Evolutionary conservation across 2,329 filamentous ascomycete genomes (phyloP).

Genomic region (Botryotinia globosa): DNA sequence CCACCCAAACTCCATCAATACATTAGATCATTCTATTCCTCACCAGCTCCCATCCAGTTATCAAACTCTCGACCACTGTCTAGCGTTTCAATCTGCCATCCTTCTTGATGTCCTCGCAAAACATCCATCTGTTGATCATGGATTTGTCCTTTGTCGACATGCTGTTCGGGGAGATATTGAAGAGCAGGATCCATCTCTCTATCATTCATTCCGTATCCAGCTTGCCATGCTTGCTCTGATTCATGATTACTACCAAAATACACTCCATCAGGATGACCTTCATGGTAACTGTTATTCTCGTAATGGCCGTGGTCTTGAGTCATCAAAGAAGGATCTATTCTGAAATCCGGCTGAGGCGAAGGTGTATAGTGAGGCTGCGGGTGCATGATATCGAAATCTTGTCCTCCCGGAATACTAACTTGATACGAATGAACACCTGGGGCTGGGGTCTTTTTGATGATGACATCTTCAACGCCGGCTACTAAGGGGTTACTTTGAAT

Average conservation of each 20-base stretch:
- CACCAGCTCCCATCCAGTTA: constrained; percentile 36
- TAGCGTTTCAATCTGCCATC: constrained; percentile 37
- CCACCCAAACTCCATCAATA: constrained; percentile 7
- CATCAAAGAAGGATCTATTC: constrained; percentile 35
- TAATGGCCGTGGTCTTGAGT: constrained; percentile 29
- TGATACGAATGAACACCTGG: constrained; percentile 37
- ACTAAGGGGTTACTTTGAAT: constrained; percentile 30
- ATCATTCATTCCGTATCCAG: constrained; percentile 21
- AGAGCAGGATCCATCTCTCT: constrained; percentile 28
- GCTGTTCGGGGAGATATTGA: constrained; percentile 29
- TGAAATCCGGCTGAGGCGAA: constrained; percentile 25
- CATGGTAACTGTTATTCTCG: constrained; percentile 23
- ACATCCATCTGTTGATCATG: constrained; percentile 36
- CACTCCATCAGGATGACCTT: constrained; percentile 24
- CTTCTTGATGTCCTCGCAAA: constrained; percentile 34
- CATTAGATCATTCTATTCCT: constrained; percentile 2
- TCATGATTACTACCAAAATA: constrained; percentile 31
- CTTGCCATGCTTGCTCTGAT: constrained; percentile 29
- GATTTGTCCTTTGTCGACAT: constrained; percentile 29
- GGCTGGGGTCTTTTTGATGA: constrained; percentile 43
- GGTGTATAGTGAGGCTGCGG: constrained; percentile 17
- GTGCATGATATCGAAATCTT: constrained; percentile 35
- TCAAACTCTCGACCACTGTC: constrained; percentile 37
- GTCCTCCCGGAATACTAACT: constrained; percentile 41
- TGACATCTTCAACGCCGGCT: constrained; percentile 42